A percentile compares a stretch with the other conserved stretches of the same genome.
These are phyloP conservation scores for Dictyostelium firmibasis DNA, from an alignment of 78 protist genomes.

Conservation along the genomic window DNA sequence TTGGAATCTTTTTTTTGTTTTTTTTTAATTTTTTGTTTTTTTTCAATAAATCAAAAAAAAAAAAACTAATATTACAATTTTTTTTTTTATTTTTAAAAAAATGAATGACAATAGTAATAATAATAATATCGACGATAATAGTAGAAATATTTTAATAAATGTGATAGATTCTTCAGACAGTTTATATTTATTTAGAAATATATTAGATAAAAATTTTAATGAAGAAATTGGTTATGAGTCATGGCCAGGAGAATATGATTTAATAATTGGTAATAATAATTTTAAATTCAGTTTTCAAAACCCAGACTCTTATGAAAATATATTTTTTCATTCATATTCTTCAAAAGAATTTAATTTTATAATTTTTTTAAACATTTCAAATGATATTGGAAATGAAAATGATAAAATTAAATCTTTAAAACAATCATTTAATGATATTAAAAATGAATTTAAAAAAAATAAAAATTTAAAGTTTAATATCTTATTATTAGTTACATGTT, in stretches of 20 bases:
- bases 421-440: not conserved
- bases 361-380: not conserved
- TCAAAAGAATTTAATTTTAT: too few species aligned
- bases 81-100: too few species aligned
- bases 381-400: not conserved
- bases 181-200: not conserved
- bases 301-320: too few species aligned
- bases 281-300: not conserved
- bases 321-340: not conserved
- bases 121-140: too few species aligned
- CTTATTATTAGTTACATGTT: not conserved
- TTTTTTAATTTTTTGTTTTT: too few species aligned
- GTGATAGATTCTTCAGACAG: not conserved
- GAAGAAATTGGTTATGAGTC: not conserved
- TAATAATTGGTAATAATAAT: not conserved
- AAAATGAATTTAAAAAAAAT: too few species aligned
- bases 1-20: too few species aligned
- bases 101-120: too few species aligned
- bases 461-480: too few species aligned
- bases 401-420: too few species aligned
- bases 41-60: too few species aligned
- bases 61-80: not conserved
- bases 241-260: not conserved
- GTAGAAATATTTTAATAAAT: too few species aligned
- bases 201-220: not conserved